Evolutionary conservation across 2,329 filamentous ascomycete genomes (phyloP).

Genomic region (Colletotrichum euphorbiae): DNA sequence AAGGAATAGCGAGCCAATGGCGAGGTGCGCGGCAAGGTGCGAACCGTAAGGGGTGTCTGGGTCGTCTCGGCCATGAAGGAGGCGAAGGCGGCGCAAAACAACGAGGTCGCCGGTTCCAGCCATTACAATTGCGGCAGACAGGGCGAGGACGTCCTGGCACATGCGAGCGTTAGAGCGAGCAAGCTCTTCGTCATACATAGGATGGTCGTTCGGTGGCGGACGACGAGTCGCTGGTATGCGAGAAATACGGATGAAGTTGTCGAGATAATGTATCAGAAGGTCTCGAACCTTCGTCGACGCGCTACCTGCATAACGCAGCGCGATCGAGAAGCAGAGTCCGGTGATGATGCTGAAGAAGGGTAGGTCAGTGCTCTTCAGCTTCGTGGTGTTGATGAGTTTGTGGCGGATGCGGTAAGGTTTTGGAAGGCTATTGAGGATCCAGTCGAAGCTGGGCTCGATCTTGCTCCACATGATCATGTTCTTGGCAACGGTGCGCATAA

Average conservation of each 20-base stretch:
- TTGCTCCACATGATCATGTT: conserved; percentile 94
- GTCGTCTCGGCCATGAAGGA: conserved; percentile 88
- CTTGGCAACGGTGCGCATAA: conserved; percentile 88
- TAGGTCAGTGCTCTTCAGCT: conserved; percentile 83
- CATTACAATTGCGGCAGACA: conserved; percentile 91
- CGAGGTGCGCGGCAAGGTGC: conserved; percentile 91
- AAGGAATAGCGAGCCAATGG: conserved; percentile 89
- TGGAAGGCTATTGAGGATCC: conserved; percentile 82
- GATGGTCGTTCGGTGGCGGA: conserved; percentile 43
- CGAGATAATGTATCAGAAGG: conserved; percentile 84
- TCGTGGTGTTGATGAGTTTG: conserved; percentile 68
- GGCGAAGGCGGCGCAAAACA: conserved; percentile 85
- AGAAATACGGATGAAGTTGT: conserved; percentile 85
- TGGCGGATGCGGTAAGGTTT: conserved; percentile 72
- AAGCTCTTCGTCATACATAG: conserved; percentile 84
- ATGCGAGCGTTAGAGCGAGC: conserved; percentile 86
- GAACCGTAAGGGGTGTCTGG: conserved; percentile 90
- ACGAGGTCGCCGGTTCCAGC: conserved; percentile 91
- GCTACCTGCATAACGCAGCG: conserved; percentile 79
- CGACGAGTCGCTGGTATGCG: conserved; percentile 59
- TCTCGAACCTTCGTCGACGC: conserved; percentile 79
- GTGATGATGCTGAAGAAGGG: conserved; percentile 93
- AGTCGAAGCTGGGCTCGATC: conserved; percentile 78
- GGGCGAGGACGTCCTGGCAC: conserved; percentile 88
- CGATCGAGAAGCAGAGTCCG: conserved; percentile 86